Base-by-base conservation (phyloP, 352 stramenopile genomes). In the Elongisporangium prolatum region DNA sequence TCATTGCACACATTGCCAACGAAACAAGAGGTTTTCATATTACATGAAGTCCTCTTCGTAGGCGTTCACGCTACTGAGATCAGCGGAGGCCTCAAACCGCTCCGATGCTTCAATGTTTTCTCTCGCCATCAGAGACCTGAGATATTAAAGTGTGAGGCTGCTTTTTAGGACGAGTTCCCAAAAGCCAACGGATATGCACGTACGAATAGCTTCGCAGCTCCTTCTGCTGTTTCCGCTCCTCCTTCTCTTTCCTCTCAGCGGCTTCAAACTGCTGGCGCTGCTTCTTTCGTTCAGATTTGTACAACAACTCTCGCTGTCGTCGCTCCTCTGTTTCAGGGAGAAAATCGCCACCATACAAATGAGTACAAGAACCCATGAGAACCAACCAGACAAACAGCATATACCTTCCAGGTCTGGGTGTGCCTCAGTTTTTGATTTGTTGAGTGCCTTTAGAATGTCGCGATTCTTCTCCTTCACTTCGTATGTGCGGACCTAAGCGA, bases 31-130 rank as follows among this genome's bases (percentile, higher is more conserved):
- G n/a, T n/a, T n/a, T n/a, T n/a, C n/a, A n/a, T n/a, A n/a, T n/a
- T n/a, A 91, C 82, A 91, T 91, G 49, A 91, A 91, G 62, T 91
- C 79, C 17, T 91, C 82, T 63, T 91, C 79, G 56, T 89, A 91
- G 0, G 75, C 79, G 51, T 89, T 89, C 52, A 88, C 77, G 47
- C 73, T 88, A 34, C 68, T 81, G 47, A 86, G 71, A 57, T 88
- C 77, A 16, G 73, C 69, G 6, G 72, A 67, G 0, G 77, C 75
- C 48, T 77, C 59, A 14, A 84, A 22, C 18, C 75, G 80, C 3
- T 71, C 65, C 20, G 61, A 67, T 1, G 68, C 60, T 9, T 85
- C 67, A 24, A 91, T 88, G 44, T 89, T 91, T 34, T 89, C 77
- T 60, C 82, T 71, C 3, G 65, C 82, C 72, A 91, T 65, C 7